Percentiles rank a stretch among this genome's conserved stretches.
phyloP scores from a whole-genome alignment of 2,329 filamentous ascomycete species.

The Beauveria caledonica region DNA sequence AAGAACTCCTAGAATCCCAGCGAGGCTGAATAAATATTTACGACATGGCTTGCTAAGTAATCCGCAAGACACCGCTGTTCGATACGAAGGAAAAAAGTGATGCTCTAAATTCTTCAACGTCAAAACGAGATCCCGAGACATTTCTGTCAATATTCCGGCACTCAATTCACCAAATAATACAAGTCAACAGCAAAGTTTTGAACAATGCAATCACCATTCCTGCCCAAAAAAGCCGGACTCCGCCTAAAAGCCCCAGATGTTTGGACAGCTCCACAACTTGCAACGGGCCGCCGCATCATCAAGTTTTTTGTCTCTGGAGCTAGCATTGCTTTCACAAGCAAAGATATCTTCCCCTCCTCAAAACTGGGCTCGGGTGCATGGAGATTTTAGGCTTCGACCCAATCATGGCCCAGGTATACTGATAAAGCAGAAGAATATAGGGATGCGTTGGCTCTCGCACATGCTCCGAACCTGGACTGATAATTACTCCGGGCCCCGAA shows the following conservation, averaged over 20 bases:
- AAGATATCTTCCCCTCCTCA: background rate
- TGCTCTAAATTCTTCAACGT: too few relatives aligned
- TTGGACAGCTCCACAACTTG: background rate
- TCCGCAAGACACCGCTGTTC: background rate
- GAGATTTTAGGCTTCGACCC: background rate
- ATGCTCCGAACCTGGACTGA: background rate
- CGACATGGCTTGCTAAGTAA: background rate
- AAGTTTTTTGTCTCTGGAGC: background rate
- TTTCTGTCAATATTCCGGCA: background rate
- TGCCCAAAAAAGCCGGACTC: background rate
- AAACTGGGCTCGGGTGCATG: background rate
- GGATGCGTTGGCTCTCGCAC: background rate
- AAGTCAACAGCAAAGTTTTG: background rate
- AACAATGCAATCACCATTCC: background rate
- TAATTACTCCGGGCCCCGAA: background rate
- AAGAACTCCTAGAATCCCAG: too few relatives aligned
- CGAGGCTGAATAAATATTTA: too few relatives aligned
- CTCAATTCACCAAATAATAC: background rate
- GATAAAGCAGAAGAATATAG: background rate
- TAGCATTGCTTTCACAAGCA: background rate
- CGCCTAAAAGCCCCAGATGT: background rate
- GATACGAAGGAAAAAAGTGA: background rate
- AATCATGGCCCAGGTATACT: background rate
- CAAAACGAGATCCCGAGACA: background rate
- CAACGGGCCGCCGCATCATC: conserved; percentile 9